Base-by-base conservation (phyloP, 768 basidiomycete species). In the Suillus luteus region DNA sequence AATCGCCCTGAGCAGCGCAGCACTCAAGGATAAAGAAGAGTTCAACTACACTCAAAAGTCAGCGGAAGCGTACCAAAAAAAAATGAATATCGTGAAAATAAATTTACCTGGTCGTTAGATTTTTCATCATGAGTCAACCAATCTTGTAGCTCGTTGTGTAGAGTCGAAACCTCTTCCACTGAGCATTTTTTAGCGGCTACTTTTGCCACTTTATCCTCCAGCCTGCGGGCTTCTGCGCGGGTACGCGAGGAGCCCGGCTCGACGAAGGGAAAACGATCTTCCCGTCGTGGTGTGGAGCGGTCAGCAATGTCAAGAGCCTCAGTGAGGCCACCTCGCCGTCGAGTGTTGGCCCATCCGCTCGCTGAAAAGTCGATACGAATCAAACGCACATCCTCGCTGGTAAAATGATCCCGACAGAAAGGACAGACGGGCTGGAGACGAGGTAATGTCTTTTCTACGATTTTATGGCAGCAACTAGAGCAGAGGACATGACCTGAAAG, bases 121-220 rank as follows among this genome's bases (percentile, higher is more conserved):
- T 85, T 86, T 67, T 76, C 79, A 69, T 88, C 87, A 59, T 84
- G 79, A 52, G 79, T 80, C 62, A 93, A 76, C 90, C 90, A 93
- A 65, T 86, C 85, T 73, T 91, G 85, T 66, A 93, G 82, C 78
- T 93, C 92, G 71, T 86, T 85, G 77, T 91, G 89, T 67, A 93
- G 84, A 64, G 82, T 79, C 59, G 86, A 85, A 59, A 93, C 90
- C 79, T 93, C 92, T 75, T 93, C 92, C 65, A 93, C 91, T 44
- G 90, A 91, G 78, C 90, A 92, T 83, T 91, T 92, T 85, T 91
- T 91, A 15, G 86, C 84, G 40, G 92, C 92, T 69, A 92, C 87
- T 70, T 83, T 84, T 62, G 87, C 87, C 63, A 93, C 90, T 76
- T 86, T 91, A 77, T 86, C 86, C 77, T 93, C 92, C 62, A 93